Evolutionary conservation across 768 basidiomycete species (phyloP).

Genomic region (Trametes cinnabarina): DNA sequence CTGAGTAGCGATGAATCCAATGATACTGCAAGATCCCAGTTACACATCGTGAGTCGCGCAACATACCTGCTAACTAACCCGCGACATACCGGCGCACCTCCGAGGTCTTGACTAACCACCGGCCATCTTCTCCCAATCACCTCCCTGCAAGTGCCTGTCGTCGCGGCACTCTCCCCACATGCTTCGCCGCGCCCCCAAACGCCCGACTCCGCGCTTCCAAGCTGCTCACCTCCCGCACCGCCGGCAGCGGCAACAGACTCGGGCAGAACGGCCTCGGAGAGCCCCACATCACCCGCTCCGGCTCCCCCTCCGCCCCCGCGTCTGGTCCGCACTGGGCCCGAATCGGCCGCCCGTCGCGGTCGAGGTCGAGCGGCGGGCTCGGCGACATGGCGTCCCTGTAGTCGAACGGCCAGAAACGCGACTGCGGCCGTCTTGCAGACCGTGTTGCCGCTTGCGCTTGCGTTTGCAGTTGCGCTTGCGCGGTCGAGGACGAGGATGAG

Average conservation of each 20-base stretch:
- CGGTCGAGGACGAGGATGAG: too few relatives aligned
- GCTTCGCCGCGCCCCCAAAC: conserved; percentile 6
- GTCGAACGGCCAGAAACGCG: background rate
- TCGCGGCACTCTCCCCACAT: conserved; percentile 7
- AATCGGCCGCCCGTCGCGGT: background rate
- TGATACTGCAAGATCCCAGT: too few relatives aligned
- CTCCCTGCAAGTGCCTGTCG: conserved; percentile 5
- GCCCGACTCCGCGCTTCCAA: conserved; percentile 10
- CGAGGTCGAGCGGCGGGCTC: background rate
- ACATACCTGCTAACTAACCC: too few relatives aligned
- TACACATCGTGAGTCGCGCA: too few relatives aligned
- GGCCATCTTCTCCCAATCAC: background rate
- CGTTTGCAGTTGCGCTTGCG: background rate
- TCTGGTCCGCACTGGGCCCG: background rate
- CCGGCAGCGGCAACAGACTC: conserved; percentile 21
- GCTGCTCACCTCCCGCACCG: conserved; percentile 4
- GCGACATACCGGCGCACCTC: too few relatives aligned
- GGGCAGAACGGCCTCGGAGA: conserved; percentile 22
- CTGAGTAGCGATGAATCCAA: too few relatives aligned
- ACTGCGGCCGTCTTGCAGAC: background rate
- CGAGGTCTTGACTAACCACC: too few relatives aligned
- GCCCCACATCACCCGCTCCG: conserved; percentile 18
- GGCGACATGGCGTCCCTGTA: background rate
- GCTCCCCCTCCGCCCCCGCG: background rate
- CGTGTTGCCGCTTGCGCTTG: background rate